Evolutionary conservation across 1,139 yeast species (phyloP).

Genomic region (Candida glucosophila): DNA sequence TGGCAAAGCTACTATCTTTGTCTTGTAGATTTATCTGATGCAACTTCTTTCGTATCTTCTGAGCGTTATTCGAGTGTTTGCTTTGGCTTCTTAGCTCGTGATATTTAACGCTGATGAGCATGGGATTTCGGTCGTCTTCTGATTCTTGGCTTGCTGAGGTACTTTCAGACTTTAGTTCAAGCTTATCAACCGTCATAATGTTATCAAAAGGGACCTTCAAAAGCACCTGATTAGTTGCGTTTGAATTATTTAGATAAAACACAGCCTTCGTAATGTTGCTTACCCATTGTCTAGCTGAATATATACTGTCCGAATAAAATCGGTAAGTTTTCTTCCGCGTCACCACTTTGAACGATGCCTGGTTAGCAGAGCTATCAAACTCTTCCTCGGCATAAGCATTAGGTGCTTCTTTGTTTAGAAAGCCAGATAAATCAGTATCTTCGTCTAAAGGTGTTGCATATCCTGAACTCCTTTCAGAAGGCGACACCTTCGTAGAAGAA

Average conservation of each 20-base stretch:
- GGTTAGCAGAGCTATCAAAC: slow-evolving; percentile 18
- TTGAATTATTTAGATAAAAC: slow-evolving; percentile 54
- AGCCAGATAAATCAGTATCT: slow-evolving; percentile 16
- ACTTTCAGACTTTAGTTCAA: no score
- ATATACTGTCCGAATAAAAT: slow-evolving; percentile 66
- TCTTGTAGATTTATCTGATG: no score
- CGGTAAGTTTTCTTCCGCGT: slow-evolving; percentile 54
- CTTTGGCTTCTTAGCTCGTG: no score
- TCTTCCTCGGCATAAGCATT: slow-evolving; percentile 16
- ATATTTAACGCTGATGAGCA: no score
- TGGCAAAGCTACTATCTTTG: no score
- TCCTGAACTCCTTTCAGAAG: slow-evolving; percentile 4
- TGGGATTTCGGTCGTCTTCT: no score
- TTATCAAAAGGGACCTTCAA: slow-evolving; percentile 69
- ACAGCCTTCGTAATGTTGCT: slow-evolving; percentile 66
- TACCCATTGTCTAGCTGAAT: slow-evolving; percentile 75
- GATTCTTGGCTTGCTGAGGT: slow-evolving; percentile 1
- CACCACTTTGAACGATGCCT: slow-evolving; percentile 46
- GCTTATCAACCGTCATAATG: no score
- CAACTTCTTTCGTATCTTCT: no score
- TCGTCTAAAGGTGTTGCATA: slow-evolving; percentile 13
- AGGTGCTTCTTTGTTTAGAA: slow-evolving; percentile 15
- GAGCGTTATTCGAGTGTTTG: no score
- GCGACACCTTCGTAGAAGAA: slow-evolving; percentile 5
- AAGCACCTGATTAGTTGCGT: slow-evolving; percentile 64